Evolutionary conservation across 163 green algal species (phyloP).

Genomic region (Scenedesmus sp.): DNA sequence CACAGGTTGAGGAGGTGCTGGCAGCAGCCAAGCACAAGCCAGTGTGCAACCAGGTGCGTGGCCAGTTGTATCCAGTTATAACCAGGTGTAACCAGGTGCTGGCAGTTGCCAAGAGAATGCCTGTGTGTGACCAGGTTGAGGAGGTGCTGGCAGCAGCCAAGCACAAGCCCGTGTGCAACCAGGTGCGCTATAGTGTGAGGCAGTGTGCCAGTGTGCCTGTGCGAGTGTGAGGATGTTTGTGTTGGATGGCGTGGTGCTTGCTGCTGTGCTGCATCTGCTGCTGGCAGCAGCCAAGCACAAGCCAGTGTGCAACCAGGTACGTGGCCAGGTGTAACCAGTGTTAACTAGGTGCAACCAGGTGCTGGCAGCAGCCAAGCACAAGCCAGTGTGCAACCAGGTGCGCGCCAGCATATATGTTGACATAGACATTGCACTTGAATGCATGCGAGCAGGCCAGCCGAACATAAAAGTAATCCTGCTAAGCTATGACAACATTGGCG

Average conservation of each 20-base stretch:
- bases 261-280: background rate
- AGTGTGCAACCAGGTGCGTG: slow-evolving; percentile 46
- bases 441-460: too few relatives aligned
- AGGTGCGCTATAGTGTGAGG: background rate
- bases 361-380: slow-evolving; percentile 42
- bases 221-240: too few relatives aligned
- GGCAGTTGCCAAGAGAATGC: background rate
- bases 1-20: slow-evolving; percentile 64
- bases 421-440: too few relatives aligned
- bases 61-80: background rate
- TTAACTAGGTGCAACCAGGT: too few relatives aligned
- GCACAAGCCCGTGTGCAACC: slow-evolving; percentile 47
- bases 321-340: background rate
- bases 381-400: slow-evolving; percentile 46
- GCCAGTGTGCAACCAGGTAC: slow-evolving; percentile 49
- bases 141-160: slow-evolving; percentile 35
- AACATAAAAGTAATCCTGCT: too few relatives aligned
- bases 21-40: slow-evolving; percentile 50
- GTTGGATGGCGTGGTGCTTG: too few relatives aligned
- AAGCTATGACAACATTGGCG: too few relatives aligned
- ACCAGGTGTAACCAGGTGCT: background rate
- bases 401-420: too few relatives aligned
- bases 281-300: slow-evolving; percentile 50
- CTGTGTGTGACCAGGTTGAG: slow-evolving; percentile 56
- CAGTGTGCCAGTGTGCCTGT: too few relatives aligned